Percentiles rank a stretch among this genome's conserved stretches.
Evolutionary conservation across 108 stramenopile species (phyloP).

Genomic region (Cafeteria roenbergensis): DNA sequence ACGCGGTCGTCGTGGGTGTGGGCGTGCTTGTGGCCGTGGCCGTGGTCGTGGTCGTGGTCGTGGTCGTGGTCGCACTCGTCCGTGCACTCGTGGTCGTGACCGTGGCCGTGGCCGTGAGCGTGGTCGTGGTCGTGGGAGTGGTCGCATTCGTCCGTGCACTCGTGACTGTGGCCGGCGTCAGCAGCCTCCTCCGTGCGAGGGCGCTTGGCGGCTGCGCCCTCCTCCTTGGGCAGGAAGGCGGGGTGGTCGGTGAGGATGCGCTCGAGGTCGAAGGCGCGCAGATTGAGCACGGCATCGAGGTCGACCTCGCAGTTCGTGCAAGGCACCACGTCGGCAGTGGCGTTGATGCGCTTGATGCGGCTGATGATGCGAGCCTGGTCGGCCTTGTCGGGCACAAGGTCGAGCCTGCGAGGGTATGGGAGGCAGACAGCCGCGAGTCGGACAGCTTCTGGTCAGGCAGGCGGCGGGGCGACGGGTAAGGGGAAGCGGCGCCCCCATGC

Average conservation of each 20-base stretch:
- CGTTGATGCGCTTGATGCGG: conserved; percentile 56
- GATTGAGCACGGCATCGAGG: conserved; percentile 65
- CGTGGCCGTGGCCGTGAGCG: not conserved
- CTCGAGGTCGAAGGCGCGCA: conserved; percentile 61
- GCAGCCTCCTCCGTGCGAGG: not conserved
- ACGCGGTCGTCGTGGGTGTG: conserved; percentile 60
- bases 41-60: not conserved
- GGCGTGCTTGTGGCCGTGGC: conserved; percentile 4
- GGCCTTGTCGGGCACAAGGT: conserved; percentile 24
- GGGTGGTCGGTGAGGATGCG: conserved; percentile 71
- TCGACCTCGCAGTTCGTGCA: conserved; percentile 62
- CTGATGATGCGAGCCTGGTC: conserved; percentile 23
- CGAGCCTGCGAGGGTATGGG: no score
- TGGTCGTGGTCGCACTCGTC: not conserved
- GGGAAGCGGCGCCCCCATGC: no score
- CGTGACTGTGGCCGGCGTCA: not conserved
- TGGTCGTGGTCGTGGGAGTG: not conserved
- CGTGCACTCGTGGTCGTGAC: not conserved
- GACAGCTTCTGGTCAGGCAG: no score
- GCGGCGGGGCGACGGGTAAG: no score
- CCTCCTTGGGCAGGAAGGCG: conserved; percentile 46
- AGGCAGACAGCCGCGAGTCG: no score
- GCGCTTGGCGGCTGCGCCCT: not conserved
- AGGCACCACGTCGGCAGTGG: conserved; percentile 58
- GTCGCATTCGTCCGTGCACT: not conserved